Base-by-base conservation (phyloP, 2,329 filamentous ascomycete genomes). In the Stachybotrys echinatus region DNA sequence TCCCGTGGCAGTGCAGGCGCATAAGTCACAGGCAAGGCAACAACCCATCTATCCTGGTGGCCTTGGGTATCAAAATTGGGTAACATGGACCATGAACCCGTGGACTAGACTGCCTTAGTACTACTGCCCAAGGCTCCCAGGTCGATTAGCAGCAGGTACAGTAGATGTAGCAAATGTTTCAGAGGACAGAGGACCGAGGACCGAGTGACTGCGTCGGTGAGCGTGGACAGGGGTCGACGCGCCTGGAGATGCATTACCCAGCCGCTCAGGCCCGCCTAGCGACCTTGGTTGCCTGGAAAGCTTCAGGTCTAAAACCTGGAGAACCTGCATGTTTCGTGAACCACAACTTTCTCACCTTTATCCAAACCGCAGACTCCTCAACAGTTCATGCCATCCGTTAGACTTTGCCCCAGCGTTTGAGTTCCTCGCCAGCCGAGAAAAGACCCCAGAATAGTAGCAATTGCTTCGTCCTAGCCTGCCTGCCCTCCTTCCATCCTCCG, bases 171-270 rank as follows among this genome's bases (percentile, higher is more conserved):
- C n/a, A n/a, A n/a, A n/a, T n/a, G n/a, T n/a, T n/a, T n/a, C n/a
- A n/a, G n/a, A n/a, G n/a, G n/a, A n/a, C n/a, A n/a, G n/a, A n/a
- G n/a, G n/a, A n/a, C n/a, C n/a, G n/a, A 34, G 27, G 10, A 34
- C 27, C 14, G 27, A 14, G 14, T 34, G 27, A 34, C 27, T 34
- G 27, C 27, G 27, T 34, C 27, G 27, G 27, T 34, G 27, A 34
- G 27, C 27, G 76, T 92, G 0, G 83, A 91, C 43, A 89, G 52
- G 0, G 22, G 61, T 0, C 52, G 14, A 14, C 10, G 10, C 14
- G 27, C 27, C 27, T 34, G n/a, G n/a, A n/a, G n/a, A n/a, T n/a
- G 27, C 27, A 34, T 34, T 10, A 34, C 27, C 27, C 27, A 34
- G 27, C 27, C 27, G 5, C 27, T 34, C 10, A 34, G 5, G 27